Evolutionary conservation across 371 early-diverging fungal species (phyloP), one percentile per base, ranked within the genome.

Genomic region (Mucor racemosus): DNA sequence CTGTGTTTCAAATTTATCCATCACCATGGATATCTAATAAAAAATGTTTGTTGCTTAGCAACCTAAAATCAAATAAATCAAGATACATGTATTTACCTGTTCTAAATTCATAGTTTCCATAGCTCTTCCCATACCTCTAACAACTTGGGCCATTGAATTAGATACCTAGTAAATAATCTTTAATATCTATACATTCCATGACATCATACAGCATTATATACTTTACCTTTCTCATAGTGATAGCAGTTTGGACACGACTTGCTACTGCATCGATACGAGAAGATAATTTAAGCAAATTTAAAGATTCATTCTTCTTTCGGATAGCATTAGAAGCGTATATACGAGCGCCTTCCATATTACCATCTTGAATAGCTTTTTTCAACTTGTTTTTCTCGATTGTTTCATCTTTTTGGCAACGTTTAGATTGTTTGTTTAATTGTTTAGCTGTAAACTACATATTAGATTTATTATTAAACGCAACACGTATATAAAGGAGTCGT

Each of bases 241-340:
- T 94, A 0, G 98, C 97, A 5, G 97, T 97, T 74, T 97, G 96
- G 10, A 98, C 95, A 59, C 96, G 83, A 58, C 91, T 88, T 14
- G 97, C 92, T 4, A 95, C 95, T 7, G 94, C 97, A 74, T 97
- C 98, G 62, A 99, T 91, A 46, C 97, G 88, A 57, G 95, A 94
- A 17, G 94, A 84, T 39, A 99, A 84, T 63, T 92, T 85, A 39
- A 96, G 82, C 39, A 97, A 71, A 73, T 99, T 96, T 40, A 97
- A 81, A 2, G 91, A 71, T 78, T 97, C 98, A 69, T 93, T 97
- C 88, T 97, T 95, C 79, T 99, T 99, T 72, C 99, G 87, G 69
- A 99, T 99, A n/a, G 96, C 97, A 72, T 97, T 96, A 7, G 93
- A 87, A 4, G 97, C 97, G 72, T 96, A 94, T 67, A 99, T 91